Conservation (phyloP, 2,329 filamentous ascomycete genomes). For the Cercospora sojina region DNA sequence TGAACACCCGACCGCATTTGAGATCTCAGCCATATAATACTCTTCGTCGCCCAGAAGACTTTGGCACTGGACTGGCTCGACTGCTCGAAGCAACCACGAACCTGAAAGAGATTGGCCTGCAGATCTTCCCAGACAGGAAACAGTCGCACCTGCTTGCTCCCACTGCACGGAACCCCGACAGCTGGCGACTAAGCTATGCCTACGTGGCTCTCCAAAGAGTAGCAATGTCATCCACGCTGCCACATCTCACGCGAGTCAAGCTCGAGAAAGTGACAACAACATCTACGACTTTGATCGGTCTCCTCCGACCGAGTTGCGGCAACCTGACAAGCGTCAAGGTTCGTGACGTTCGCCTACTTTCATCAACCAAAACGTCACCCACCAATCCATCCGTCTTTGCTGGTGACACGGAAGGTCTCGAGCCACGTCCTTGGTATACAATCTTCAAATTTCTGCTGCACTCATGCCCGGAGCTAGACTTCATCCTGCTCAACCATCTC, state of each 20-base stretch:
- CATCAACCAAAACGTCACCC: conserved; percentile 16
- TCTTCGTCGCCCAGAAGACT: conserved; percentile 14
- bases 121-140: conserved; percentile 30
- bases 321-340: conserved; percentile 34
- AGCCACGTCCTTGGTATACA: conserved; percentile 28
- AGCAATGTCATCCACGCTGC: conserved; percentile 16
- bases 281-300: conserved; percentile 22
- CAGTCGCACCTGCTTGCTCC: conserved; percentile 30
- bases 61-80: conserved; percentile 26
- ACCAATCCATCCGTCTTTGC: conserved; percentile 15
- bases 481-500: conserved; percentile 34
- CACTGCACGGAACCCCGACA: conserved; percentile 18
- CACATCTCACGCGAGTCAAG: conserved; percentile 32
- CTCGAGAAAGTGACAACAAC: conserved; percentile 34
- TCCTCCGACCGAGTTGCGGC: conserved; percentile 26
- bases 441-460: conserved; percentile 31
- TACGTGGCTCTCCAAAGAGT: conserved; percentile 27
- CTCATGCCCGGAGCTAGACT: conserved; percentile 25
- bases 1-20: conserved; percentile 10
- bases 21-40: conserved; percentile 12
- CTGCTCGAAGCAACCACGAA: conserved; percentile 28
- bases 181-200: conserved; percentile 29
- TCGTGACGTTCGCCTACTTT: conserved; percentile 33
- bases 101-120: conserved; percentile 32
- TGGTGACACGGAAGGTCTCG: conserved; percentile 4